Percentiles rank a stretch among this genome's conserved stretches.
Evolutionary conservation across 805 yeast species (phyloP).

Genomic region (Candida nitratophila): DNA sequence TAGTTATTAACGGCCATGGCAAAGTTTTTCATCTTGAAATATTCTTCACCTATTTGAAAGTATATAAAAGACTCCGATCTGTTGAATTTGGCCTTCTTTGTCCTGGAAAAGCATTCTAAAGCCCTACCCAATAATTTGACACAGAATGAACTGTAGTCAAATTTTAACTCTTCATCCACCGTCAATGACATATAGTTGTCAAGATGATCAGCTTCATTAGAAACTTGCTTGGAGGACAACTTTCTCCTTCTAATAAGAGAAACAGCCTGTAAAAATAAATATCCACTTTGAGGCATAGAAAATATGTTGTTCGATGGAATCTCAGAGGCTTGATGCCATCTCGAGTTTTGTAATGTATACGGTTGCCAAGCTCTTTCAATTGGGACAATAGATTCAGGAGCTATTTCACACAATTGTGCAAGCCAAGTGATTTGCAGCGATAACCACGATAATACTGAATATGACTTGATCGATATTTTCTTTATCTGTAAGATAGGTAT

Average conservation of each 20-base stretch:
- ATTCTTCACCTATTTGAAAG: conserved; percentile 47
- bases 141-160: conserved; percentile 14
- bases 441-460: conserved; percentile 42
- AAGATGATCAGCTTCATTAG: not conserved
- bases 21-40: conserved; percentile 24
- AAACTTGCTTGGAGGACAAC: conserved; percentile 7
- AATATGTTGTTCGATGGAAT: conserved; percentile 6
- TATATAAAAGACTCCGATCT: conserved; percentile 36
- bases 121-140: conserved; percentile 28
- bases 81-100: conserved; percentile 26
- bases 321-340: conserved; percentile 14
- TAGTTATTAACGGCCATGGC: conserved; percentile 36
- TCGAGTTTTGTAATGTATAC: conserved; percentile 19
- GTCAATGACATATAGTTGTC: conserved; percentile 25
- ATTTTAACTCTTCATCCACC: conserved; percentile 13
- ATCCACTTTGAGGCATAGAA: conserved; percentile 38
- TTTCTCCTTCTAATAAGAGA: conserved; percentile 23
- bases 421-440: conserved; percentile 60
- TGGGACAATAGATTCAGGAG: conserved; percentile 38
- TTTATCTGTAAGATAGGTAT: conserved; percentile 27
- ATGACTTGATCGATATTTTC: conserved; percentile 18
- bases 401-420: conserved; percentile 46
- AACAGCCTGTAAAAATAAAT: conserved; percentile 32
- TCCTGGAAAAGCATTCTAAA: conserved; percentile 28
- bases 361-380: conserved; percentile 28